A percentile compares a stretch with the other conserved stretches of the same genome.
These are phyloP conservation scores for Acanthamoeba sp. DNA, from an alignment of 208 protist genomes.

Conservation along the genomic window DNA sequence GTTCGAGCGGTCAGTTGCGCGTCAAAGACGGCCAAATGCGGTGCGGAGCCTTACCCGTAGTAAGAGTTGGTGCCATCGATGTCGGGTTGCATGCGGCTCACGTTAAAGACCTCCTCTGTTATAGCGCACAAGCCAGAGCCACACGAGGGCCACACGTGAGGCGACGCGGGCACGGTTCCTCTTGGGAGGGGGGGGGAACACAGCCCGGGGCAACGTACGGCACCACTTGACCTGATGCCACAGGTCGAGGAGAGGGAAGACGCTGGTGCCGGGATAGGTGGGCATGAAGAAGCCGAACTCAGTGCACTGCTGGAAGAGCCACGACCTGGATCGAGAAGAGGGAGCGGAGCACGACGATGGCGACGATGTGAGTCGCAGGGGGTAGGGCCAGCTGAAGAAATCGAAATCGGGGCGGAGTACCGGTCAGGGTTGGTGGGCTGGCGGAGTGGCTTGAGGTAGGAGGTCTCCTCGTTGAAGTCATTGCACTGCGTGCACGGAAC, in stretches of 20 bases:
- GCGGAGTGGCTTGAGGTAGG: conserved; percentile 19
- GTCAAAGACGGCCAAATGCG: background rate
- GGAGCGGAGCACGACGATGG: background rate
- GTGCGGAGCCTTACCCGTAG: background rate
- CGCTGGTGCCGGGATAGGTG: conserved; percentile 28
- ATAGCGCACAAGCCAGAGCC: background rate
- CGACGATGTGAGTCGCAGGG: background rate
- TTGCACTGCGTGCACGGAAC: conserved; percentile 13
- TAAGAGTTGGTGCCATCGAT: conserved; percentile 44
- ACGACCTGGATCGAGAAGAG: conserved; percentile 33
- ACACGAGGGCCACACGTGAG: background rate
- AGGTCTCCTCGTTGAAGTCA: conserved; percentile 64
- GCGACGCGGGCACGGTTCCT: background rate
- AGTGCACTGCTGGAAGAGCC: conserved; percentile 67
- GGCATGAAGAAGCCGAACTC: conserved; percentile 74
- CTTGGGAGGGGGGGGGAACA: background rate
- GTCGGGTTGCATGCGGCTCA: background rate
- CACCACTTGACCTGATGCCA: conserved; percentile 70
- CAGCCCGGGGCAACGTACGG: background rate
- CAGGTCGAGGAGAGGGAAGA: conserved; percentile 49
- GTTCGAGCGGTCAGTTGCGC: no score
- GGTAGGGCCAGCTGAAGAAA: no score
- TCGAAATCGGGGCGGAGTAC: background rate
- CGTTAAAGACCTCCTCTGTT: conserved; percentile 53
- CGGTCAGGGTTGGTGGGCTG: background rate